Percentiles rank a stretch among this genome's conserved stretches.
Evolutionary conservation across 768 basidiomycete genomes (phyloP).

Genomic region (Pulveroboletus sp.): DNA sequence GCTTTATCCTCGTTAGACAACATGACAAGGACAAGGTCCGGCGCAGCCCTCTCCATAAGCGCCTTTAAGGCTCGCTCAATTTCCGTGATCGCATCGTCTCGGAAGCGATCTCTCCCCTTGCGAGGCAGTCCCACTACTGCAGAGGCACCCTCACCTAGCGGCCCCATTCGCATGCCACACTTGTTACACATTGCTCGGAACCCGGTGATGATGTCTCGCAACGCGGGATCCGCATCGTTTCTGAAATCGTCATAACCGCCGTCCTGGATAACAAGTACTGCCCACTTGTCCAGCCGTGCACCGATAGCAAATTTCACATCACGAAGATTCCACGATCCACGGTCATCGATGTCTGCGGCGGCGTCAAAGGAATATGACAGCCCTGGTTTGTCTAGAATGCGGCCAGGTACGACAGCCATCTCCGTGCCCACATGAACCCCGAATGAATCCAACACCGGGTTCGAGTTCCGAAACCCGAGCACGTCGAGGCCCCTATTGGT

Average conservation of each 20-base stretch:
- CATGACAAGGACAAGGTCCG: conserved; percentile 40
- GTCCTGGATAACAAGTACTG: conserved; percentile 65
- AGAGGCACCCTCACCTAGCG: conserved; percentile 27
- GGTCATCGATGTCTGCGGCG: conserved; percentile 32
- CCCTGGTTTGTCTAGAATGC: conserved; percentile 44
- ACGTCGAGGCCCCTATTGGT: conserved; percentile 37
- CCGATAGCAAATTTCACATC: conserved; percentile 58
- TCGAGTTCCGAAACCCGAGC: conserved; percentile 38
- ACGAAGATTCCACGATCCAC: conserved; percentile 52
- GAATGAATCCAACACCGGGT: conserved; percentile 38
- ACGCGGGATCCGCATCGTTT: conserved; percentile 45
- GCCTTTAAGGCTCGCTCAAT: not conserved
- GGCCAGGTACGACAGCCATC: conserved; percentile 55
- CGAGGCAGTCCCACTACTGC: conserved; percentile 43
- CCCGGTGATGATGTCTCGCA: conserved; percentile 41
- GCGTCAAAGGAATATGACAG: conserved; percentile 38
- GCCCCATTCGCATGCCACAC: conserved; percentile 57
- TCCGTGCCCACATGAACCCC: conserved; percentile 43
- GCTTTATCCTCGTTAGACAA: conserved; percentile 46
- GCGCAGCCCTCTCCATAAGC: not conserved
- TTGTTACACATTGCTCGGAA: conserved; percentile 60
- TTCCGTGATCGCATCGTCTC: conserved; percentile 44
- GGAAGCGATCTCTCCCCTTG: conserved; percentile 45
- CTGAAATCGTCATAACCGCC: conserved; percentile 52
- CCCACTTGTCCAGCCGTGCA: conserved; percentile 57